Evolutionary conservation across 2,329 filamentous ascomycete species (phyloP).

Genomic region (Clarireedia paspali): DNA sequence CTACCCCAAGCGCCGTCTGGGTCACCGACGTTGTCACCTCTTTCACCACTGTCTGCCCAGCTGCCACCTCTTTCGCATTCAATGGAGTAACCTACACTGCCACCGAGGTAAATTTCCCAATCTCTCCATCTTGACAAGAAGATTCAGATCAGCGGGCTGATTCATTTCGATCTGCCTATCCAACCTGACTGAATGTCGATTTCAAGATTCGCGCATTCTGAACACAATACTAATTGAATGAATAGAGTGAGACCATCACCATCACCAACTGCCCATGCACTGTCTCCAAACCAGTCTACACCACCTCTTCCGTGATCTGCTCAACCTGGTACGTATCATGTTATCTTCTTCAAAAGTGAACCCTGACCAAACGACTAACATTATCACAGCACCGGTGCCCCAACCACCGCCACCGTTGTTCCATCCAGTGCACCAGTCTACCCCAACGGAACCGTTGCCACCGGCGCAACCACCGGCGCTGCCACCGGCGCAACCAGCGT

Average conservation of each 20-base stretch:
- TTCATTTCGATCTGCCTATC: background rate
- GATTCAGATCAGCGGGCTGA: background rate
- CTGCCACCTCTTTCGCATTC: slow-evolving; percentile 39
- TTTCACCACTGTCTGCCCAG: slow-evolving; percentile 44
- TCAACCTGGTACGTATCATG: slow-evolving; percentile 39
- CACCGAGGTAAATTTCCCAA: slow-evolving; percentile 33
- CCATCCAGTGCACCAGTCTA: slow-evolving; percentile 24
- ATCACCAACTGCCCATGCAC: slow-evolving; percentile 28
- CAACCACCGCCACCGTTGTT: slow-evolving; percentile 18
- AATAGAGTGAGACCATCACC: slow-evolving; percentile 24
- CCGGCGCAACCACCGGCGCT: slow-evolving; percentile 11
- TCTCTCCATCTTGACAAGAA: background rate
- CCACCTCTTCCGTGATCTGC: slow-evolving; percentile 34
- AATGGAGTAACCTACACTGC: slow-evolving; percentile 42
- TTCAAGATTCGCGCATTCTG: background rate
- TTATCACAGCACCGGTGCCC: slow-evolving; percentile 14
- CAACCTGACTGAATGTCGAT: background rate
- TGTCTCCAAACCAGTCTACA: slow-evolving; percentile 24
- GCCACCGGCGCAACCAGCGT: slow-evolving; percentile 13
- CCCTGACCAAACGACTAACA: background rate
- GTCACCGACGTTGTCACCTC: slow-evolving; percentile 41
- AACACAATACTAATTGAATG: background rate
- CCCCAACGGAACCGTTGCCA: slow-evolving; percentile 13
- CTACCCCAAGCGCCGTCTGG: slow-evolving; percentile 33
- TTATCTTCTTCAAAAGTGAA: background rate